Evolutionary conservation across 2,329 filamentous ascomycete species (phyloP), one percentile per base, ranked within the genome.

Genomic region (Xylariomycetidae sp.): DNA sequence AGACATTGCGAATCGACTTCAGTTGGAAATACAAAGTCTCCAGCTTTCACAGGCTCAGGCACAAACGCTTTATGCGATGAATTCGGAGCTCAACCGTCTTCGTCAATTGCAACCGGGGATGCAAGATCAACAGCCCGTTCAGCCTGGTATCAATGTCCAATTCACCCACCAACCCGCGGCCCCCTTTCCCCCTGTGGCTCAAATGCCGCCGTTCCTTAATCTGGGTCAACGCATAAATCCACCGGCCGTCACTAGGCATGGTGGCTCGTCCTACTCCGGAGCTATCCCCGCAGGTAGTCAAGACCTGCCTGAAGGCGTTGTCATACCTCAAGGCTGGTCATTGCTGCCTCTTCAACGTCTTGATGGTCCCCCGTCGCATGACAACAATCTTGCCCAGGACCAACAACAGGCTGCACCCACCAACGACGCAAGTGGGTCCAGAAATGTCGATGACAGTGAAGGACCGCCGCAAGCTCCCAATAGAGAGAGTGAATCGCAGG

Each of bases 11-110:
- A 73, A 80, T 34, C 75, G 84, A 34, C 69, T 92, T 16, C 69
- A 80, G 45, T 74, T 78, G 35, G 83, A 89, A 50, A 69, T 86
- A 20, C 69, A 74, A 29, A 64, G 63, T 26, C 63, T 90, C 13
- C 74, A 80, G 28, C 52, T 74, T 20, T 76, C 78, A 12, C 74
- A 84, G 31, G 73, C 81, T 20, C 84, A 92, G 53, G 55, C 89
- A 4, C 72, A 78, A 30, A 63, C 76, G n/a, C 64, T 88, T n/a
- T 73, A 81, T 33, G 62, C 78, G 12, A 66, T 92, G 40, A 74
- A 85, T 40, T 62, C 64, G 14, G 86, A 92, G 54, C 57, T 92
- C 31, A 66, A 74, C 20, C 73, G 82, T 39, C 64, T 89, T 34
- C 78, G 82, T 16, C 68, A 66, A 40, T 43, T 63, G 25, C 70